Evolutionary conservation across 2,329 filamentous ascomycete genomes (phyloP), one percentile per base, ranked within the genome.

Genomic region (Claviceps paspali): DNA sequence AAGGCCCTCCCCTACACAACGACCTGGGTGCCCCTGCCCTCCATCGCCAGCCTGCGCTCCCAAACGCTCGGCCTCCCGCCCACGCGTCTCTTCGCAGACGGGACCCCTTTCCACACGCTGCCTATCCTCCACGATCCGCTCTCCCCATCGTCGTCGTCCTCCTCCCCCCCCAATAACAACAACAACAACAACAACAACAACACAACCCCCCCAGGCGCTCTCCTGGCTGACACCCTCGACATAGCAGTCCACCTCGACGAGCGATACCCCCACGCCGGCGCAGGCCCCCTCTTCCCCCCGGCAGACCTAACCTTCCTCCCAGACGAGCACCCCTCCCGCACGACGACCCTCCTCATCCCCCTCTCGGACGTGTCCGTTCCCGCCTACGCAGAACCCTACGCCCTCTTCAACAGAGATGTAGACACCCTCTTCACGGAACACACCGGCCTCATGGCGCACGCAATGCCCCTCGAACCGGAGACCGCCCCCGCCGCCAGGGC

Each of bases 151-250:
- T 5, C 28, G 10, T 10, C 28, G 8, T 12, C 15, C 6, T 15
- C 28, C 7, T 26, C 24, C 12, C 10, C 10, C 24, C 12, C 24
- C n/a, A n/a, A n/a, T n/a, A n/a, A n/a, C n/a, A n/a, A n/a, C n/a
- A n/a, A n/a, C n/a, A n/a, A n/a, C n/a, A n/a, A n/a, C n/a, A n/a
- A n/a, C n/a, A n/a, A n/a, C n/a, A n/a, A n/a, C n/a, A n/a, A n/a
- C n/a, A n/a, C n/a, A n/a, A n/a, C n/a, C n/a, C n/a, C n/a, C n/a
- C n/a, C n/a, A n/a, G n/a, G 47, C 5, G 41, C 52, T 1, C 35
- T 59, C 0, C 38, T 79, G 3, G 76, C 76, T 5, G 76, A 81
- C 54, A 73, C 73, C 2, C 76, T 78, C 47, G 76, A 79, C 36
- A 80, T 80, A 41, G 76, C 76, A 6, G 53, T 66, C 19, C 70